Evolutionary conservation across 148 eudicot genomes (phyloP).

Genomic region (Diospyros lotus): DNA sequence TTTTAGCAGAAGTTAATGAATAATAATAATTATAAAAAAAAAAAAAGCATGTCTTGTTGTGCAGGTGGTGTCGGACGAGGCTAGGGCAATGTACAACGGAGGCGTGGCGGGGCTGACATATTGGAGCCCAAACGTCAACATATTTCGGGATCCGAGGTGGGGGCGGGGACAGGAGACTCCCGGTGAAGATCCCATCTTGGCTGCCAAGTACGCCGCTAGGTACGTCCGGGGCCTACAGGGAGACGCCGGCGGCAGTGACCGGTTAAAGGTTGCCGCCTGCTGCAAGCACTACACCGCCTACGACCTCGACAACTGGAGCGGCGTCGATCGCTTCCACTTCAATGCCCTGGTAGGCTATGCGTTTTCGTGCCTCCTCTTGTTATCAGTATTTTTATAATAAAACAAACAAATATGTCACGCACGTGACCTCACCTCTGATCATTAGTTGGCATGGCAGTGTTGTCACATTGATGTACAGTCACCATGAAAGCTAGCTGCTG

Average conservation of each 20-base stretch:
- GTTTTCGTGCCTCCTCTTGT: too few species aligned
- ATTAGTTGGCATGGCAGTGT: too few species aligned
- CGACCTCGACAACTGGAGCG: conserved; percentile 91
- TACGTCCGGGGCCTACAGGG: conserved; percentile 88
- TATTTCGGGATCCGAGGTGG: conserved; percentile 91
- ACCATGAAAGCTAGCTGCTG: too few species aligned
- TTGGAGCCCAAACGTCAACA: conserved; percentile 97
- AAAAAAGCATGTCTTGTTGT: neutral
- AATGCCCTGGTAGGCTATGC: conserved; percentile 54
- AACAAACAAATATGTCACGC: too few species aligned
- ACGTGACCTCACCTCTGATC: too few species aligned
- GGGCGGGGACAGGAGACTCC: conserved; percentile 98
- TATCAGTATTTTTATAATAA: too few species aligned
- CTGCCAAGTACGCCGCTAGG: conserved; percentile 64
- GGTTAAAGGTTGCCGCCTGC: conserved; percentile 84
- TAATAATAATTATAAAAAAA: too few species aligned
- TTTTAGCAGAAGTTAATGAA: too few species aligned
- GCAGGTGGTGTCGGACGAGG: conserved; percentile 91
- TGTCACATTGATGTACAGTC: too few species aligned
- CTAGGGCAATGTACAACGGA: conserved; percentile 97
- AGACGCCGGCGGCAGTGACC: conserved; percentile 34
- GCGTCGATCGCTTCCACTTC: conserved; percentile 83
- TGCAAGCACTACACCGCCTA: conserved; percentile 96
- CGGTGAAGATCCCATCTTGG: conserved; percentile 82
- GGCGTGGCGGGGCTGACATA: conserved; percentile 78